These are phyloP conservation scores for Sporisorium sorghi DNA, from an alignment of 1,284 basidiomycete species.

Conservation along the genomic window DNA sequence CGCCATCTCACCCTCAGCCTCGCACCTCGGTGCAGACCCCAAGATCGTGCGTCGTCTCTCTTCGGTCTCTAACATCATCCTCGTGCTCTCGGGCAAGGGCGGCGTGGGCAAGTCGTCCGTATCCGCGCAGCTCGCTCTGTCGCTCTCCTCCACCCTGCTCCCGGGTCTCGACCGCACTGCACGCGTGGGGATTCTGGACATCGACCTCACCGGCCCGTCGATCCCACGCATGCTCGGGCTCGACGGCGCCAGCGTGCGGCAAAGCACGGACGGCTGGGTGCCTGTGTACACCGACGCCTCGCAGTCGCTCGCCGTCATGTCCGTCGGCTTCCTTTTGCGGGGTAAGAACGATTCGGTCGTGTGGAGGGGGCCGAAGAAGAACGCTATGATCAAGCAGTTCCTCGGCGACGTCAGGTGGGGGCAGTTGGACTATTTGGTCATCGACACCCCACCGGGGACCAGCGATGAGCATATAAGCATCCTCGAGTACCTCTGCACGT, in stretches of 20 bases:
- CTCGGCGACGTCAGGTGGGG: slow-evolving; percentile 96
- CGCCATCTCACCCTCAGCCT: slow-evolving; percentile 40
- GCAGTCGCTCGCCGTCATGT: slow-evolving; percentile 88
- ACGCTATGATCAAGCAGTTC: slow-evolving; percentile 99
- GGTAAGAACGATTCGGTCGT: slow-evolving; percentile 91
- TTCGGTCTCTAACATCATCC: slow-evolving; percentile 85
- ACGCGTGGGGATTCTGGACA: slow-evolving; percentile 87
- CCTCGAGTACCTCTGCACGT: slow-evolving; percentile 84
- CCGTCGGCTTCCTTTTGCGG: slow-evolving; percentile 92
- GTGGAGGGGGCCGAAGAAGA: slow-evolving; percentile 99
- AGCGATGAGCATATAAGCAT: slow-evolving; percentile 98
- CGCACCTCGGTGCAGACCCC: slow-evolving; percentile 54
- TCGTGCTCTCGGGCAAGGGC: slow-evolving; percentile 95
- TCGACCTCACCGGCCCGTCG: slow-evolving; percentile 95
- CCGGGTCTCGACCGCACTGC: background rate
- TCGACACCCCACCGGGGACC: slow-evolving; percentile 96
- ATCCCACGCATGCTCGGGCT: slow-evolving; percentile 97
- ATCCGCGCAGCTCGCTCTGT: slow-evolving; percentile 89
- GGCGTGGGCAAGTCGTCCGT: slow-evolving; percentile 98
- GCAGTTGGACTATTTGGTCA: slow-evolving; percentile 91
- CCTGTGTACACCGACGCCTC: slow-evolving; percentile 79
- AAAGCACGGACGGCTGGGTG: slow-evolving; percentile 96
- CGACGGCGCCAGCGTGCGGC: slow-evolving; percentile 78
- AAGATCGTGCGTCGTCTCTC: slow-evolving; percentile 62
- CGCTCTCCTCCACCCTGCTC: slow-evolving; percentile 66